Base-by-base conservation (phyloP, 305 asterid species). In the Fraxinus platypoda region DNA sequence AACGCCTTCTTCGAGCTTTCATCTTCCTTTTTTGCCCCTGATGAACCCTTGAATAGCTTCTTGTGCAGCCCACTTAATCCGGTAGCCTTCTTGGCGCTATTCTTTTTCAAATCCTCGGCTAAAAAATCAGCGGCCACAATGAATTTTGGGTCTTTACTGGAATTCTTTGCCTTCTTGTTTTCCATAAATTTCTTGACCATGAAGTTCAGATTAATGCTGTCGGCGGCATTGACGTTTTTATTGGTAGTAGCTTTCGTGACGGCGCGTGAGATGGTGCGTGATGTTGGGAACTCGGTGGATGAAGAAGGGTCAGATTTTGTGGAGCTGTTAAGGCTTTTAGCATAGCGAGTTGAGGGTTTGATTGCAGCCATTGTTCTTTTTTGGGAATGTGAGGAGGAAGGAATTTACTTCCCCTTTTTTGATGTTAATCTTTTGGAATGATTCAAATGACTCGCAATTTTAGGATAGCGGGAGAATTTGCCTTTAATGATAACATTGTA, bases 21-120 rank as follows among this genome's bases (percentile, higher is more conserved):
- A 62, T 84, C 87, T 26, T 81, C 87, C 77, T 49, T 82, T 70
- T 77, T 77, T 28, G 80, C 76, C 77, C 34, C 70, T n/a, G 87
- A 83, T 0, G 90, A 86, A 1, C 94, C 98, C 80, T 89, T 95
- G 59, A 95, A 95, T 87, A 95, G 57, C 90, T 95, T 95, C 90
- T 93, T 94, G 72, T 92, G 98, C 83, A 95, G 83, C 87, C 93
- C 90, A 34, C 92, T 77, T 41, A 94, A 86, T 12, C 93, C 97
- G 6, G 83, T 68, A 7, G 85, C 85, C 90, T 79, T 91, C 78
- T 91, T 93, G 54, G 78, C 86, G 4, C 21, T 30, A 6, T 83
- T 85, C 81, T 88, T 94, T 91, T 90, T 95, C 94, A 94, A 87
- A 87, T 94, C 97, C 87, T 88, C 97, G 13, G 92, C 95, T 83